These are phyloP conservation scores for Camellia sinensis DNA, from an alignment of 148 eudicot genomes.

Conservation along the genomic window DNA sequence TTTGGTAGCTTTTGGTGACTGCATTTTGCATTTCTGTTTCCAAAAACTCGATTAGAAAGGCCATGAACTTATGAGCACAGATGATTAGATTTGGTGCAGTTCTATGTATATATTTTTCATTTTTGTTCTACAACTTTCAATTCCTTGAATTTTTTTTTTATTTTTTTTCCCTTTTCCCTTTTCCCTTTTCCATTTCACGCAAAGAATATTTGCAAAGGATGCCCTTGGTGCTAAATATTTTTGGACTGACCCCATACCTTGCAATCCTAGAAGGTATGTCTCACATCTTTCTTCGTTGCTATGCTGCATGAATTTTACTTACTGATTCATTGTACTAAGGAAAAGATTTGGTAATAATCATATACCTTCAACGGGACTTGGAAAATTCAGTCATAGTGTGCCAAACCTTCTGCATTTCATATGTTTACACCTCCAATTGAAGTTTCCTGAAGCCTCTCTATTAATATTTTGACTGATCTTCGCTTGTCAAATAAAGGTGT, in stretches of 20 bases:
- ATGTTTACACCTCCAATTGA: no score
- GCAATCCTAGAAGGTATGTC: conserved; percentile 64
- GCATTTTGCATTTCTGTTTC: not conserved
- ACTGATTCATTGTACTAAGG: conserved; percentile 1
- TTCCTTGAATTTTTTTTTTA: conserved; percentile 9
- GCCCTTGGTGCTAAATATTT: conserved; percentile 89
- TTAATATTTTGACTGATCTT: not conserved
- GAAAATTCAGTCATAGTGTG: not conserved
- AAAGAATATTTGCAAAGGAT: conserved; percentile 86
- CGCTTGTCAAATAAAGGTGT: not conserved
- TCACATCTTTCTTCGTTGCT: not conserved
- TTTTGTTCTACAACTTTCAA: not conserved
- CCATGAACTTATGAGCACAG: not conserved
- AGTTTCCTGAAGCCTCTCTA: not conserved
- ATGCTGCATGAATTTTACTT: not conserved
- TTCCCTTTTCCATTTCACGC: conserved; percentile 16
- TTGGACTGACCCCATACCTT: conserved; percentile 77
- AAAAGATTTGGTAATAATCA: no score
- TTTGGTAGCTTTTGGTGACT: not conserved
- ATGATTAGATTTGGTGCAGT: not conserved
- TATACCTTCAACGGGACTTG: no score
- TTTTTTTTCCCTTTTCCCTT: no score
- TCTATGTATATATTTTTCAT: not conserved
- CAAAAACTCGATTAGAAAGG: not conserved
- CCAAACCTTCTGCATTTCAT: not conserved